Conservation (phyloP, 2,329 filamentous ascomycete genomes). For the Triangularia verruculosa region DNA sequence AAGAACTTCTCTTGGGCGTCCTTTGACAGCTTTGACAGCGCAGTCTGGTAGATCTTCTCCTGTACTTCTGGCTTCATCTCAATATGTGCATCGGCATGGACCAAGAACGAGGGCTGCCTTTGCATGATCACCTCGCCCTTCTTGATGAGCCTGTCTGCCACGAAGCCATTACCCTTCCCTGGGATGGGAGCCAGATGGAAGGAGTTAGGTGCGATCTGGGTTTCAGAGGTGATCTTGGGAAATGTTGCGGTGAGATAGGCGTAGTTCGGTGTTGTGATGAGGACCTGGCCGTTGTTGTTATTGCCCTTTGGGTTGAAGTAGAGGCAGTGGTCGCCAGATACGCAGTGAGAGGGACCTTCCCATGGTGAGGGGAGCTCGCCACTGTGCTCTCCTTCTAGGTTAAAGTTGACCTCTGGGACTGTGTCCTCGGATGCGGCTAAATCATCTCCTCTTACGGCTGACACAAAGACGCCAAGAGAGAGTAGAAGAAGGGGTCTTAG, state of each 20-base stretch:
- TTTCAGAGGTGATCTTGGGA: background rate
- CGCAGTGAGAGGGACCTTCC: slow-evolving; percentile 14
- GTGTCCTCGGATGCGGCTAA: background rate
- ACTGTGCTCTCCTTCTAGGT: background rate
- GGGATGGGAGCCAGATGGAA: slow-evolving; percentile 29
- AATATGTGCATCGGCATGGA: slow-evolving; percentile 27
- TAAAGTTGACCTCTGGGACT: background rate
- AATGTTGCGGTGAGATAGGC: slow-evolving; percentile 7
- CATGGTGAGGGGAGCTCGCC: slow-evolving; percentile 10
- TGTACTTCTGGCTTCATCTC: slow-evolving; percentile 19
- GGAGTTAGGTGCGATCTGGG: background rate
- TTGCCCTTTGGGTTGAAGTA: slow-evolving; percentile 7
- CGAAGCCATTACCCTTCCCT: slow-evolving; percentile 37
- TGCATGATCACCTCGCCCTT: slow-evolving; percentile 37
- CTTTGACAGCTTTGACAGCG: slow-evolving; percentile 31
- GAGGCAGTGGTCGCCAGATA: slow-evolving; percentile 12
- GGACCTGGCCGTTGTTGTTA: slow-evolving; percentile 11
- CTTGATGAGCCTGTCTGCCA: slow-evolving; percentile 36
- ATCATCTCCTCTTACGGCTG: background rate
- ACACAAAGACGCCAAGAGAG: background rate
- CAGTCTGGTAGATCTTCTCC: slow-evolving; percentile 31
- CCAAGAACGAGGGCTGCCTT: slow-evolving; percentile 32
- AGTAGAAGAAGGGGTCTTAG: background rate
- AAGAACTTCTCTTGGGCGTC: slow-evolving; percentile 28
- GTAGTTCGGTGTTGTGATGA: slow-evolving; percentile 13